phyloP scores from a whole-genome alignment of 768 basidiomycete genomes.

The Astraeus odoratus region DNA sequence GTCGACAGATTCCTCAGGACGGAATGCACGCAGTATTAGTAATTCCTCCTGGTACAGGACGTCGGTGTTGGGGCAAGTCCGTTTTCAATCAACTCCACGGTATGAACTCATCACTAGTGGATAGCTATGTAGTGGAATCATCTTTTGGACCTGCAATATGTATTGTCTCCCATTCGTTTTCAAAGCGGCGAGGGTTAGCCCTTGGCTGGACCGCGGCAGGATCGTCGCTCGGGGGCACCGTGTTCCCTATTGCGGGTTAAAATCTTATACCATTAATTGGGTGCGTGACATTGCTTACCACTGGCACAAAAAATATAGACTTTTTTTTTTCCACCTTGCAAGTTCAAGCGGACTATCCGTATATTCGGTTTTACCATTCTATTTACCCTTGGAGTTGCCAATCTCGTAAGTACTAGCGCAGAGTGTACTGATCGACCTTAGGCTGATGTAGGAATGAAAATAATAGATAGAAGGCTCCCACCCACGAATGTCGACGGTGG shows the following conservation, averaged over 20 bases:
- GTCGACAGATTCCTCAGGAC: constrained; percentile 57
- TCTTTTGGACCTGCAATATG: constrained; percentile 58
- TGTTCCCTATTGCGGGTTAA: constrained; percentile 57
- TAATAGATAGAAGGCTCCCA: constrained; percentile 42
- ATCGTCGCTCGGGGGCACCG: constrained; percentile 59
- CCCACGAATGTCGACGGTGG: constrained; percentile 49
- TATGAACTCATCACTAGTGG: neutral
- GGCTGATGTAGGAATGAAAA: constrained; percentile 9
- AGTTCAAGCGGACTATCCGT: constrained; percentile 77
- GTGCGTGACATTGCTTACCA: too few species aligned
- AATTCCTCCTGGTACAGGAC: constrained; percentile 72
- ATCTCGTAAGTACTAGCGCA: constrained; percentile 45
- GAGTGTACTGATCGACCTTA: too few species aligned
- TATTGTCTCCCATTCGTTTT: constrained; percentile 70
- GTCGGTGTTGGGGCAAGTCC: constrained; percentile 52
- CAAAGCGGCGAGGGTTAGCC: constrained; percentile 45
- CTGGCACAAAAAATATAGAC: too few species aligned
- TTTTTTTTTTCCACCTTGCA: constrained; percentile 17
- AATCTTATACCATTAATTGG: constrained; percentile 49
- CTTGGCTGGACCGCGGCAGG: constrained; percentile 61
- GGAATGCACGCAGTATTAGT: constrained; percentile 70
- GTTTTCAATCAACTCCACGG: neutral
- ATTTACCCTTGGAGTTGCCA: constrained; percentile 43
- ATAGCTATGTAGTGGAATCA: constrained; percentile 41
- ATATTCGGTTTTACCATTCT: constrained; percentile 60